phyloP scores from a whole-genome alignment of 1,284 basidiomycete genomes.

The Uromyces viciae-fabae region DNA sequence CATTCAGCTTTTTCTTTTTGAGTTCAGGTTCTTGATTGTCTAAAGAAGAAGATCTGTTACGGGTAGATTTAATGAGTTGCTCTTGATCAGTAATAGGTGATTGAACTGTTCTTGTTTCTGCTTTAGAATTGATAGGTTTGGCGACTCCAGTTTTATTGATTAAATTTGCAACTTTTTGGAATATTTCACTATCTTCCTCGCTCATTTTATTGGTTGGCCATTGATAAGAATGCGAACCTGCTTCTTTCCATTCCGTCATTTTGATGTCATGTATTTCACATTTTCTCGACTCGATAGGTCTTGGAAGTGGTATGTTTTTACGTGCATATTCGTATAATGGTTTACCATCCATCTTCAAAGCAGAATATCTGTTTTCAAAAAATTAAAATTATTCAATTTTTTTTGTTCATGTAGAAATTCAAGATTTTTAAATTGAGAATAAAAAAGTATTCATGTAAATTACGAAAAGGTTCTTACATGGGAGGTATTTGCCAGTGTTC shows the following conservation, averaged over 20 bases:
- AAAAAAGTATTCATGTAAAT: conserved; percentile 39
- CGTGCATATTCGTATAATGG: conserved; percentile 95
- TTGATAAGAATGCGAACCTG: conserved; percentile 53
- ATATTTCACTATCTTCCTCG: conserved; percentile 66
- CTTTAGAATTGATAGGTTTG: conserved; percentile 19
- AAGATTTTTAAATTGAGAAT: too few relatives aligned
- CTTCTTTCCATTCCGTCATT: conserved; percentile 57
- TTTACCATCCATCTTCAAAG: conserved; percentile 95
- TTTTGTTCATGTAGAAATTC: neutral
- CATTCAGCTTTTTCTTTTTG: conserved; percentile 55
- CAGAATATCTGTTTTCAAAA: conserved; percentile 72
- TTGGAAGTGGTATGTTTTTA: conserved; percentile 78
- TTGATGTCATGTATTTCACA: conserved; percentile 77
- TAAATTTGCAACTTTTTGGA: conserved; percentile 63
- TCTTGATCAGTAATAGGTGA: conserved; percentile 23
- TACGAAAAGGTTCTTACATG: conserved; percentile 63
- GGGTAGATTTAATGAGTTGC: neutral
- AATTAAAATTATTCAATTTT: neutral
- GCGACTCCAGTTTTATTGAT: conserved; percentile 53
- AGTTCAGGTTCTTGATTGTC: conserved; percentile 47
- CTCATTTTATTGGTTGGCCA: conserved; percentile 72
- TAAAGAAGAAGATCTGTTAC: conserved; percentile 6
- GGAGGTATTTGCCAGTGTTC: conserved; percentile 85
- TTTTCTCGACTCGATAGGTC: conserved; percentile 82
- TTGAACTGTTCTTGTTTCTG: conserved; percentile 51